These are phyloP conservation scores for Chaetomium globosum DNA, from an alignment of 2,329 filamentous ascomycete genomes.

Conservation along the genomic window DNA sequence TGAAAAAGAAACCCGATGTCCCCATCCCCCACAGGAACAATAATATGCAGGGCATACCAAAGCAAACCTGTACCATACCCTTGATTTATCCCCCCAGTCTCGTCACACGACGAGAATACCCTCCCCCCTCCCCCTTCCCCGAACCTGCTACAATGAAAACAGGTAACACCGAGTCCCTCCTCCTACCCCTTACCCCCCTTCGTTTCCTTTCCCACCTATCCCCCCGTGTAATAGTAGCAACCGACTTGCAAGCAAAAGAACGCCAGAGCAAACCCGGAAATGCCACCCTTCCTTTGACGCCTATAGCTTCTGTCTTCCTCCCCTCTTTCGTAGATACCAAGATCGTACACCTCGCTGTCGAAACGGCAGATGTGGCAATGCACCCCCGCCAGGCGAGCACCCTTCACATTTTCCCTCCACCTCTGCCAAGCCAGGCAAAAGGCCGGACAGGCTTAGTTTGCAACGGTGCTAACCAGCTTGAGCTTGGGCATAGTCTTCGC, in stretches of 20 bases:
- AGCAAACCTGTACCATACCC: not conserved
- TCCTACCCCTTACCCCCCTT: not conserved
- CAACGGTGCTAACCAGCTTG: constrained; percentile 9
- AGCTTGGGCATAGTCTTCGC: constrained; percentile 7
- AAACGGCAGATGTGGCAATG: too few species aligned
- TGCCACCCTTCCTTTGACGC: not conserved
- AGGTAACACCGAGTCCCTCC: not conserved
- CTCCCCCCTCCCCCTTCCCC: not conserved
- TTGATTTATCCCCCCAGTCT: not conserved
- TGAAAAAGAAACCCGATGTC: not conserved
- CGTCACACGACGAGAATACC: not conserved
- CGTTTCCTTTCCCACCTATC: not conserved
- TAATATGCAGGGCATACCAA: not conserved
- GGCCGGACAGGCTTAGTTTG: not conserved
- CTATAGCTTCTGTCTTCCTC: not conserved
- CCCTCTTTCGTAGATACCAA: not conserved
- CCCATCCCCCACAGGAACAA: not conserved
- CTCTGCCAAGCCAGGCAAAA: not conserved
- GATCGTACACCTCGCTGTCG: not conserved
- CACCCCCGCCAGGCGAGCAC: not conserved
- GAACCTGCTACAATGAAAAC: not conserved
- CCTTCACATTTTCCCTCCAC: not conserved
- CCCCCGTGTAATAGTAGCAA: not conserved
- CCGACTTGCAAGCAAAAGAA: not conserved
- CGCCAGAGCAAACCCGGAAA: constrained; percentile 2